Conservation (phyloP, 2,329 filamentous ascomycete genomes). For the Curvularia verruculosa region DNA sequence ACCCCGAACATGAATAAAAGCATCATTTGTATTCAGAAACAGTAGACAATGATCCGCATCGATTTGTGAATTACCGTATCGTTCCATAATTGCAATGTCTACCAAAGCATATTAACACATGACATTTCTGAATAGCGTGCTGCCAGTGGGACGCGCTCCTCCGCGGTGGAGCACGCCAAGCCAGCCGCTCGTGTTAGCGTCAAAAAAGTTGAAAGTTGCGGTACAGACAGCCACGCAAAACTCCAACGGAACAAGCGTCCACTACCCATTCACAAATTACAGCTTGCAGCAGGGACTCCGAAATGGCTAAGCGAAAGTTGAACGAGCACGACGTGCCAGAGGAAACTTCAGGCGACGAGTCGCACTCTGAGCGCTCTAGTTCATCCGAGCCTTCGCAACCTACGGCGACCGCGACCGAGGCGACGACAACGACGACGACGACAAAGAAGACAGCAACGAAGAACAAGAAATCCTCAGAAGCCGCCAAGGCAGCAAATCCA, state of each 20-base stretch:
- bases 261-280: not conserved
- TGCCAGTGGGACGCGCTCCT: slow-evolving; percentile 6
- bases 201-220: slow-evolving; percentile 29
- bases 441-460: slow-evolving; percentile 5
- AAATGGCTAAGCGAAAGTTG: slow-evolving; percentile 55
- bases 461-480: slow-evolving; percentile 12
- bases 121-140: not conserved
- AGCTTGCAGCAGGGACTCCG: not conserved
- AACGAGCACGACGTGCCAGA: slow-evolving; percentile 57
- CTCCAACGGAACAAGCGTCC: slow-evolving; percentile 7
- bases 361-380: slow-evolving; percentile 24
- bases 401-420: not conserved
- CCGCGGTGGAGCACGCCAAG: slow-evolving; percentile 20
- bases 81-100: not conserved
- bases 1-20: not conserved
- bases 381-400: slow-evolving; percentile 8
- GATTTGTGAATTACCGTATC: not conserved
- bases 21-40: not conserved
- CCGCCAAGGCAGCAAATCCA: not conserved
- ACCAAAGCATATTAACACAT: too few relatives aligned
- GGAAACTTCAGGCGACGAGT: slow-evolving; percentile 29
- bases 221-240: slow-evolving; percentile 9
- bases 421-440: not conserved
- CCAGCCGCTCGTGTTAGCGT: slow-evolving; percentile 15
- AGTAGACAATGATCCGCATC: not conserved